These are phyloP conservation scores for Mucor irregularis DNA, from an alignment of 371 early-diverging fungal species.

Conservation along the genomic window DNA sequence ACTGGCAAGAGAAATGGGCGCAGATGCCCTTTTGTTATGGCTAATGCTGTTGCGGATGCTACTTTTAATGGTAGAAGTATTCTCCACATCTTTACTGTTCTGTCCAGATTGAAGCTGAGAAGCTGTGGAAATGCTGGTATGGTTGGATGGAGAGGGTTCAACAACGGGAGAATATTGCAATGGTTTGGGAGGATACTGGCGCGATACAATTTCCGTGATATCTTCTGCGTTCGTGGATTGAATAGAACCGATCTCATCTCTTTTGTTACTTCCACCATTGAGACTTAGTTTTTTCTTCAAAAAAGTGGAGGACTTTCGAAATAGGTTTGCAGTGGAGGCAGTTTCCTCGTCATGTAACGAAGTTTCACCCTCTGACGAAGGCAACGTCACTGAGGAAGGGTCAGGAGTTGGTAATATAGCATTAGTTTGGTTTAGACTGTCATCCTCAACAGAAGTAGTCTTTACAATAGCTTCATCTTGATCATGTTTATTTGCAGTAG, in stretches of 20 bases:
- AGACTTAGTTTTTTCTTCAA: slow-evolving; percentile 8
- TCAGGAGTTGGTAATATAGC: not conserved
- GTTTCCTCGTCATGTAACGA: not conserved
- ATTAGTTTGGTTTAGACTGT: not conserved
- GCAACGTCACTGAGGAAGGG: slow-evolving; percentile 8
- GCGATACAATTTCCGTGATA: slow-evolving; percentile 8
- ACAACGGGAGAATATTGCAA: slow-evolving; percentile 33
- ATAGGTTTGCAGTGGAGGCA: slow-evolving; percentile 3
- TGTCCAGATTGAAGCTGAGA: too few species aligned
- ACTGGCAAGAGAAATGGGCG: not conserved
- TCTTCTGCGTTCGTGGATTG: slow-evolving; percentile 14
- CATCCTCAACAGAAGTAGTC: not conserved
- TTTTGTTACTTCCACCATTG: not conserved
- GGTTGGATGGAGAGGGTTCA: slow-evolving; percentile 17
- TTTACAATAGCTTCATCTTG: too few species aligned
- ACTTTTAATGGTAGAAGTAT: not conserved
- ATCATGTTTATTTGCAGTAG: too few species aligned
- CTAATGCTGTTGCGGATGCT: not conserved
- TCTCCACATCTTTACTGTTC: not conserved
- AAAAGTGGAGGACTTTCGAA: slow-evolving; percentile 15
- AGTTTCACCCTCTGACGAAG: not conserved
- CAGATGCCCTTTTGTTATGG: not conserved
- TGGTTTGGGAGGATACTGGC: slow-evolving; percentile 39
- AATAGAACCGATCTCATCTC: slow-evolving; percentile 4
- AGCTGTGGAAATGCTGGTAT: not conserved